phyloP scores from a whole-genome alignment of 2,329 filamentous ascomycete species.

The Pseudocercospora macadamiae region DNA sequence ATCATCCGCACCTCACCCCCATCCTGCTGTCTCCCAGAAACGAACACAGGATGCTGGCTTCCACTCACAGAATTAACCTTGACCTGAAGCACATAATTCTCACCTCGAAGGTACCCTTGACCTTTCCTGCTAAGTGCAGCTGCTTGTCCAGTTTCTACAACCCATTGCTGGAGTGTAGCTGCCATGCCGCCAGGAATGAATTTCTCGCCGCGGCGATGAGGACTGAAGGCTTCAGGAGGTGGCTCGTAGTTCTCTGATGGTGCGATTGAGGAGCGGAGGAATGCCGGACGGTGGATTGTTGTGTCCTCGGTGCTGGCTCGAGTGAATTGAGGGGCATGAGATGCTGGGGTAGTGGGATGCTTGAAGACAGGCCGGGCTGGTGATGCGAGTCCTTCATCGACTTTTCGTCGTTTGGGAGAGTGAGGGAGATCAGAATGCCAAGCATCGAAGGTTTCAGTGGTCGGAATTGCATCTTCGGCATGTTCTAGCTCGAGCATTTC shows the following conservation, averaged over 20 bases:
- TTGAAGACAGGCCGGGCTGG: conserved; percentile 25
- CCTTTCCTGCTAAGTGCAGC: conserved; percentile 31
- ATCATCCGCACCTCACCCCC: conserved; percentile 23
- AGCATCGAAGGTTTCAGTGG: conserved; percentile 12
- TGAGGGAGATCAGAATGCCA: conserved; percentile 25
- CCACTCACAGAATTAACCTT: conserved; percentile 25
- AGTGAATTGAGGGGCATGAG: conserved; percentile 19
- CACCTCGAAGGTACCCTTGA: conserved; percentile 28
- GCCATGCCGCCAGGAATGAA: conserved; percentile 56
- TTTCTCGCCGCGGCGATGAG: conserved; percentile 53
- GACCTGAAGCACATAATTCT: conserved; percentile 30
- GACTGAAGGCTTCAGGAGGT: conserved; percentile 58
- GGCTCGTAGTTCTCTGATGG: conserved; percentile 39
- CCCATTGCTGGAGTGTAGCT: conserved; percentile 53
- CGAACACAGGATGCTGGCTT: conserved; percentile 25
- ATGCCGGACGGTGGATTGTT: conserved; percentile 39
- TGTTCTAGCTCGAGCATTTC: conserved; percentile 34
- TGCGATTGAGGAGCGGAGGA: conserved; percentile 42
- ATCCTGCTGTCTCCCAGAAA: conserved; percentile 18
- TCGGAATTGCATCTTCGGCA: conserved; percentile 21
- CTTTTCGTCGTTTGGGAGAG: conserved; percentile 36
- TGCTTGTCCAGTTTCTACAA: conserved; percentile 48
- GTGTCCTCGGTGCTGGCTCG: conserved; percentile 11
- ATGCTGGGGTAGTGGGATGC: conserved; percentile 24
- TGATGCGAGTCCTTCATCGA: conserved; percentile 21